phyloP scores from a whole-genome alignment of 2,329 filamentous ascomycete genomes.

The Zelopaecilomyces penicillatus region DNA sequence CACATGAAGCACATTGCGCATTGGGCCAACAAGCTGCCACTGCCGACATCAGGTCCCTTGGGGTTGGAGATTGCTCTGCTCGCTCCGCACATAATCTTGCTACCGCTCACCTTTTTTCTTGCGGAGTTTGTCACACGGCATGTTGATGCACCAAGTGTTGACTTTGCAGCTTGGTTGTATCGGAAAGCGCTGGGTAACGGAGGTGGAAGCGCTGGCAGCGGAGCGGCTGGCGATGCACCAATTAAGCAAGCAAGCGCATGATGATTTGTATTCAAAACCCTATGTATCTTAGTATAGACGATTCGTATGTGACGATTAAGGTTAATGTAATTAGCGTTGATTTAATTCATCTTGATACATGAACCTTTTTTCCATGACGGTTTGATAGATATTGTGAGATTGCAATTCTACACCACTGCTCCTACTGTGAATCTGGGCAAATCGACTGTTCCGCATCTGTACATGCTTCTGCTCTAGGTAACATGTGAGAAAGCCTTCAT shows the following conservation, averaged over 20 bases:
- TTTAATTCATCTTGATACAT: no score
- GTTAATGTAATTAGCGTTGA: no score
- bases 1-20: conserved; percentile 42
- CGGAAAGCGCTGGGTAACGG: conserved; percentile 4
- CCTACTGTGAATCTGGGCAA: no score
- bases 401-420: no score
- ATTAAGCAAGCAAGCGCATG: conserved; percentile 7
- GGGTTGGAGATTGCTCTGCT: conserved; percentile 55
- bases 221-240: conserved; percentile 6
- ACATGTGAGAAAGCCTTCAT: no score
- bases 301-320: no score
- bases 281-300: no score
- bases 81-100: conserved; percentile 48
- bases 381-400: no score
- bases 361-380: no score
- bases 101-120: conserved; percentile 51
- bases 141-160: conserved; percentile 54
- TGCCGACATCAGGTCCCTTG: conserved; percentile 47
- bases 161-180: conserved; percentile 49
- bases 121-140: conserved; percentile 47
- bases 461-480: no score
- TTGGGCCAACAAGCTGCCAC: conserved; percentile 48
- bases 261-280: background rate
- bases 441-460: no score
- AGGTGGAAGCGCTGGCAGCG: background rate